Conservation (phyloP, 2,329 filamentous ascomycete species). For the Zymoseptoria brevis region DNA sequence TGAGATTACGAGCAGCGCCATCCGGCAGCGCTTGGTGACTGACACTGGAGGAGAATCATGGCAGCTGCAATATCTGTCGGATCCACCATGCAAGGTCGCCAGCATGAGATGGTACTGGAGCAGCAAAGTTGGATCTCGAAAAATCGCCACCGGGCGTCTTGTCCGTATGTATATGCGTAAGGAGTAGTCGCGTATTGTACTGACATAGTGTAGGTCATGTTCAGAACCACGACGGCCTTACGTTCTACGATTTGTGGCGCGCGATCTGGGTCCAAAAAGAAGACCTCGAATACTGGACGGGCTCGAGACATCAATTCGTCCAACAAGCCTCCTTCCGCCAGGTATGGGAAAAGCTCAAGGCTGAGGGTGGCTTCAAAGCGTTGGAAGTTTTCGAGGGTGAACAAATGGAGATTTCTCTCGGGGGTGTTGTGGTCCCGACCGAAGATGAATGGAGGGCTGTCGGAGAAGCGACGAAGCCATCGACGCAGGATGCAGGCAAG, state of each 20-base stretch:
- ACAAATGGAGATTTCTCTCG: not conserved
- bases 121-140: not conserved
- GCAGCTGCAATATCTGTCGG: not conserved
- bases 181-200: not conserved
- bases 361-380: not conserved
- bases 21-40: not conserved
- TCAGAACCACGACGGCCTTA: not conserved
- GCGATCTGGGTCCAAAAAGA: not conserved
- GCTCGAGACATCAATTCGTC: not conserved
- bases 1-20: not conserved
- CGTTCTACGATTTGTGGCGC: not conserved
- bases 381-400: not conserved
- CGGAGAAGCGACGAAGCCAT: not conserved
- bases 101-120: not conserved
- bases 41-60: not conserved
- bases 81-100: not conserved
- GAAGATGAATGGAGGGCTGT: not conserved
- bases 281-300: not conserved
- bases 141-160: not conserved
- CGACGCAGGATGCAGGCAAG: too few species aligned
- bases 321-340: not conserved
- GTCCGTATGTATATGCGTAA: not conserved
- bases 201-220: not conserved
- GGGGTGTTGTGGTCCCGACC: not conserved
- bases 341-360: not conserved